A percentile compares a stretch with the other conserved stretches of the same genome.
Conservation (phyloP, 2,329 filamentous ascomycete genomes). For the Ophiostoma australiae region DNA sequence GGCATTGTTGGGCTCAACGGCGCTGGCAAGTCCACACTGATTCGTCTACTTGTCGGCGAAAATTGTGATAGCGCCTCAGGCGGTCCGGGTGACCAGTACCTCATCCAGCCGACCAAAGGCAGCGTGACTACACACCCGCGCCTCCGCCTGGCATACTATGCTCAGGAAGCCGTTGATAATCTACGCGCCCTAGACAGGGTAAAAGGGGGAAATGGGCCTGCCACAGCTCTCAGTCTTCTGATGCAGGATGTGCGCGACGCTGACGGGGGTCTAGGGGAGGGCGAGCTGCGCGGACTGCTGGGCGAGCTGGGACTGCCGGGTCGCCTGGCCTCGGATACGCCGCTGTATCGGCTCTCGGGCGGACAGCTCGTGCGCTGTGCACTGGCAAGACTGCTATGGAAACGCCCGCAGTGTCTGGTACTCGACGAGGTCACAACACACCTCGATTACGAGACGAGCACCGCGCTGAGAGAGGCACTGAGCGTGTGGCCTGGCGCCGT, state of each 20-base stretch:
- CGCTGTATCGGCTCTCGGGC: slow-evolving; percentile 67
- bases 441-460: slow-evolving; percentile 75
- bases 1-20: slow-evolving; percentile 70
- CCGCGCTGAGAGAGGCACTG: slow-evolving; percentile 63
- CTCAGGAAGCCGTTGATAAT: background rate
- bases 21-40: slow-evolving; percentile 73
- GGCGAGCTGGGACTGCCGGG: slow-evolving; percentile 33
- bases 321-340: slow-evolving; percentile 65
- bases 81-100: background rate
- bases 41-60: slow-evolving; percentile 41
- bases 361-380: slow-evolving; percentile 67
- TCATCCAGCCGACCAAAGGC: background rate
- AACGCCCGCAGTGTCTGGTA: slow-evolving; percentile 64
- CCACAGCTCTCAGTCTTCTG: background rate
- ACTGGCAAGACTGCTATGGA: slow-evolving; percentile 51
- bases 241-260: background rate
- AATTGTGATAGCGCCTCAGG: background rate
- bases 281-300: background rate
- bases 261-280: background rate
- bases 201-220: background rate
- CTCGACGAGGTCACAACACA: slow-evolving; percentile 82
- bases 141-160: slow-evolving; percentile 4
- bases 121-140: background rate
- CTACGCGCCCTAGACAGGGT: background rate
- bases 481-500: slow-evolving; percentile 64